phyloP scores from a whole-genome alignment of 1,284 basidiomycete species.

The Melampsora americana region DNA sequence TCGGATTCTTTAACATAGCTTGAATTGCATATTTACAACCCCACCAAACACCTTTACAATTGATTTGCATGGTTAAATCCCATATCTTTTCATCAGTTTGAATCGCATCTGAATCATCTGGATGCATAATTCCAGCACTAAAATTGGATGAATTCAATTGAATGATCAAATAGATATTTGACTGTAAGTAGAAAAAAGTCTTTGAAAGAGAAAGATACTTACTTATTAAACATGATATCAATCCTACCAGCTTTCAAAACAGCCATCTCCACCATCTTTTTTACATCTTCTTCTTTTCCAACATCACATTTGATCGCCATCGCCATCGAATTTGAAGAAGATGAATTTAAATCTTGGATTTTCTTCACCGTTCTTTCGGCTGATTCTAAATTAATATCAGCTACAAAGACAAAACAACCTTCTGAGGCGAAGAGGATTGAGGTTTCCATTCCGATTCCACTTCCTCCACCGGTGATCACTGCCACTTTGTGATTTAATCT shows the following conservation, averaged over 20 bases:
- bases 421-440: slow-evolving; percentile 87
- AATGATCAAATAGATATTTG: slow-evolving; percentile 8
- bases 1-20: slow-evolving; percentile 87
- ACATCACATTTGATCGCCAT: slow-evolving; percentile 78
- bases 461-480: slow-evolving; percentile 77
- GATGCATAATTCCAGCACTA: slow-evolving; percentile 81
- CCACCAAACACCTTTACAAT: slow-evolving; percentile 98
- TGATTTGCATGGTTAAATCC: slow-evolving; percentile 65
- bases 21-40: slow-evolving; percentile 94
- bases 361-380: slow-evolving; percentile 69
- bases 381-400: slow-evolving; percentile 74
- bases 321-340: slow-evolving; percentile 56
- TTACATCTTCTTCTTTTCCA: slow-evolving; percentile 77
- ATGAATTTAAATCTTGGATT: slow-evolving; percentile 56
- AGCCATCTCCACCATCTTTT: slow-evolving; percentile 72
- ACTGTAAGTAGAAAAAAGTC: not conserved
- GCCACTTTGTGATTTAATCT: slow-evolving; percentile 61
- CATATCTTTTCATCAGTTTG: slow-evolving; percentile 94
- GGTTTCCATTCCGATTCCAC: slow-evolving; percentile 90
- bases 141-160: not conserved
- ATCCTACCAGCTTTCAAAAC: slow-evolving; percentile 80
- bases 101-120: slow-evolving; percentile 84
- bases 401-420: slow-evolving; percentile 79
- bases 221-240: slow-evolving; percentile 68
- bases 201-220: slow-evolving; percentile 16